Conservation (phyloP, 2,329 filamentous ascomycete genomes). For the Nigrospora sphaerica region DNA sequence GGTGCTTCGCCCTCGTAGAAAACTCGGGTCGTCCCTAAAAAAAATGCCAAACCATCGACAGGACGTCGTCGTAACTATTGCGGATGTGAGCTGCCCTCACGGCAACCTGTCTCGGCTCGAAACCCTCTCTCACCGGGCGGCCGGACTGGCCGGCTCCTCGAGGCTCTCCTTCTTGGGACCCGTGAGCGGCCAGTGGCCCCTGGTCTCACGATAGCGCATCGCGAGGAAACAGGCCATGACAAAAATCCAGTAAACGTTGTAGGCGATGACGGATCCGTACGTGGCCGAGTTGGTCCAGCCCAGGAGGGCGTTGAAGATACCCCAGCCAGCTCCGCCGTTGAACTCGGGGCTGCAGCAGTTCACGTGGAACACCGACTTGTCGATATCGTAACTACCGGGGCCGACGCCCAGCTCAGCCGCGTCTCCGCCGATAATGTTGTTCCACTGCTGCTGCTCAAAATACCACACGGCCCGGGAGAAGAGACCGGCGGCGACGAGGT, state of each 20-base stretch:
- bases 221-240: conserved; percentile 58
- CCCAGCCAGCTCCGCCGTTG: conserved; percentile 74
- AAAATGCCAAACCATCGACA: no score
- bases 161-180: conserved; percentile 8
- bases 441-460: conserved; percentile 66
- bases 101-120: neutral
- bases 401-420: conserved; percentile 45
- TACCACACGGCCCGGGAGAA: conserved; percentile 73
- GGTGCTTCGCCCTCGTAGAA: no score
- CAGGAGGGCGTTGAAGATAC: conserved; percentile 77
- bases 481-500: conserved; percentile 75
- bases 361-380: conserved; percentile 73
- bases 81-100: neutral
- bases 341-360: conserved; percentile 74
- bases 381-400: conserved; percentile 73
- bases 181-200: conserved; percentile 40
- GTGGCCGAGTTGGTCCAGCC: conserved; percentile 88
- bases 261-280: conserved; percentile 78
- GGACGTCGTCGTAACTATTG: no score
- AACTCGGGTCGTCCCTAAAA: no score
- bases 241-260: conserved; percentile 80
- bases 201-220: conserved; percentile 61
- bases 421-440: conserved; percentile 53
- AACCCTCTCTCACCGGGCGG: neutral
- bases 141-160: neutral